These are phyloP conservation scores for Cyberlindnera veronae DNA, from an alignment of 805 yeast genomes.

Conservation along the genomic window DNA sequence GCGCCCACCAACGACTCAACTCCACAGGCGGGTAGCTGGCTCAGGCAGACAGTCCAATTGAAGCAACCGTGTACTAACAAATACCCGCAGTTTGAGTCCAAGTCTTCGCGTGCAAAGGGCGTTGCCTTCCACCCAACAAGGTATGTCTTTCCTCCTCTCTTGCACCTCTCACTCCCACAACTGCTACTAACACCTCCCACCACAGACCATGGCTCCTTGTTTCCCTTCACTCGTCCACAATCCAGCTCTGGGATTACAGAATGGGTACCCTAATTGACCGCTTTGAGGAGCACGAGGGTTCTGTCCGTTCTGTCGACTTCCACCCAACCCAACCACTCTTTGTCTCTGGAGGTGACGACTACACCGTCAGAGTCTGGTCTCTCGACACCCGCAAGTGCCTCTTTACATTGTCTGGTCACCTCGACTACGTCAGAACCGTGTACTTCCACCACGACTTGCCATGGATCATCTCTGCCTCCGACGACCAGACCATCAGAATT, in stretches of 20 bases:
- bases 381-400: constrained; percentile 85
- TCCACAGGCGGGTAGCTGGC: too few species aligned
- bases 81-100: constrained; percentile 77
- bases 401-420: constrained; percentile 88
- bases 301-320: constrained; percentile 91
- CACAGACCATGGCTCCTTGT: constrained; percentile 95
- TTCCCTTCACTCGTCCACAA: constrained; percentile 94
- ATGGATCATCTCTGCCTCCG: constrained; percentile 94
- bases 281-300: constrained; percentile 98
- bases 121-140: constrained; percentile 94
- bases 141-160: constrained; percentile 27
- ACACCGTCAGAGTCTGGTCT: constrained; percentile 94
- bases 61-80: constrained; percentile 19
- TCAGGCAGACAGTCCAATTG: too few species aligned
- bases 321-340: constrained; percentile 98
- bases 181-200: constrained; percentile 18
- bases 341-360: constrained; percentile 97
- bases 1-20: background rate
- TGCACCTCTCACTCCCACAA: background rate
- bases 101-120: constrained; percentile 96
- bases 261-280: constrained; percentile 97
- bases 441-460: constrained; percentile 95
- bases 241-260: constrained; percentile 98
- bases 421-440: constrained; percentile 93
- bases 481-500: constrained; percentile 96